phyloP scores from a whole-genome alignment of 495 filamentous ascomycete genomes.

The Sordaria brevicollis region DNA sequence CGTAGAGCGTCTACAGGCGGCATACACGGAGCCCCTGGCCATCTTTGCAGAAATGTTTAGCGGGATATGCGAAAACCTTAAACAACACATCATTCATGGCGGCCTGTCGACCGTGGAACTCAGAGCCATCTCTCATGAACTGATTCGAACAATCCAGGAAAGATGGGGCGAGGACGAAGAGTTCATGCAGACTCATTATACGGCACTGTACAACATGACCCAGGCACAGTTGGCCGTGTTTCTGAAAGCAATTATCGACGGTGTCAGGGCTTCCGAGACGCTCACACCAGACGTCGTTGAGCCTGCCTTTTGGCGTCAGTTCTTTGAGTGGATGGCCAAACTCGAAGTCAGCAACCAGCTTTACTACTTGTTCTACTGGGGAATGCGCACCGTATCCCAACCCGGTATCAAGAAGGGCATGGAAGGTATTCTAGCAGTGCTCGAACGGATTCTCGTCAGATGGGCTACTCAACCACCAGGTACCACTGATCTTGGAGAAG shows the following conservation, averaged over 20 bases:
- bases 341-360: background rate
- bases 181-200: background rate
- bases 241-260: background rate
- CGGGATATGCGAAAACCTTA: constrained; percentile 4
- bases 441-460: background rate
- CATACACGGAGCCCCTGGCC: background rate
- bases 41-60: background rate
- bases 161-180: background rate
- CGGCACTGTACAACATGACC: background rate
- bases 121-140: background rate
- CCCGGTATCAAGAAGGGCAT: background rate
- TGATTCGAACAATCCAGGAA: background rate
- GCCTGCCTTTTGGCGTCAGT: background rate
- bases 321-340: background rate
- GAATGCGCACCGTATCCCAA: background rate
- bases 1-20: background rate
- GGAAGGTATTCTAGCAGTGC: background rate
- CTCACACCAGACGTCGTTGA: background rate
- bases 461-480: background rate
- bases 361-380: background rate
- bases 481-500: background rate
- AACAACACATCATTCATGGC: constrained; percentile 7
- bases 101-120: constrained; percentile 1
- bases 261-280: background rate
- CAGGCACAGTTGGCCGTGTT: background rate